Evolutionary conservation across 805 yeast species (phyloP).

Genomic region (Diddensiella santjacobensis): DNA sequence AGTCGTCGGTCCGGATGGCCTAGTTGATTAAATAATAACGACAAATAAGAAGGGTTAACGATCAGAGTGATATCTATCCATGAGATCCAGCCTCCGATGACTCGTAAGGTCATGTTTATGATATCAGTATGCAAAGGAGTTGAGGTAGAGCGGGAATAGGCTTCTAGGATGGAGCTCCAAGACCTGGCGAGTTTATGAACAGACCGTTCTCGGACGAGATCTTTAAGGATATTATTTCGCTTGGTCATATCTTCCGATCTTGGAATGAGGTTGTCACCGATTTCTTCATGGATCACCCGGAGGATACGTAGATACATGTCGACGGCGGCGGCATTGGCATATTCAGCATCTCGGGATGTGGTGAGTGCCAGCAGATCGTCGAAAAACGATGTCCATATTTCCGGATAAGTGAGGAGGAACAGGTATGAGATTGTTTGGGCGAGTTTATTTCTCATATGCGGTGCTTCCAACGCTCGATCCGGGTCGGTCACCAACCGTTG

Average conservation of each 20-base stretch:
- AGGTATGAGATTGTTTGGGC: slow-evolving; percentile 53
- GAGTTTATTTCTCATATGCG: slow-evolving; percentile 51
- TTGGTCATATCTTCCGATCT: slow-evolving; percentile 57
- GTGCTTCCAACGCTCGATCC: slow-evolving; percentile 33
- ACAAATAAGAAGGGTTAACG: slow-evolving; percentile 55
- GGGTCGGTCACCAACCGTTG: slow-evolving; percentile 27
- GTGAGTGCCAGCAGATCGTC: slow-evolving; percentile 44
- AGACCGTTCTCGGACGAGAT: slow-evolving; percentile 72
- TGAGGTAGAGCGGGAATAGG: slow-evolving; percentile 27
- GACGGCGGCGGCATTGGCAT: slow-evolving; percentile 42
- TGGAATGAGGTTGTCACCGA: slow-evolving; percentile 84
- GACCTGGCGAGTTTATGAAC: slow-evolving; percentile 58
- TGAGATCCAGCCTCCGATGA: slow-evolving; percentile 80
- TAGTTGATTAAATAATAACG: slow-evolving; percentile 56
- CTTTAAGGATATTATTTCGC: slow-evolving; percentile 72
- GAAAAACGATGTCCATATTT: slow-evolving; percentile 49
- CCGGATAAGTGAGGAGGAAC: slow-evolving; percentile 47
- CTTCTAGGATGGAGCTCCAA: slow-evolving; percentile 60
- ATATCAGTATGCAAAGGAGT: slow-evolving; percentile 39
- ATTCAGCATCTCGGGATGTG: slow-evolving; percentile 26
- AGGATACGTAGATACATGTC: slow-evolving; percentile 77
- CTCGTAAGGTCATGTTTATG: slow-evolving; percentile 54
- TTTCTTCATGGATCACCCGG: slow-evolving; percentile 77
- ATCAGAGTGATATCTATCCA: slow-evolving; percentile 88
- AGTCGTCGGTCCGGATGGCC: slow-evolving; percentile 46